Percentiles rank a stretch among this genome's conserved stretches.
Evolutionary conservation across 1,284 basidiomycete genomes (phyloP).

Genomic region (Ustilago sp.): DNA sequence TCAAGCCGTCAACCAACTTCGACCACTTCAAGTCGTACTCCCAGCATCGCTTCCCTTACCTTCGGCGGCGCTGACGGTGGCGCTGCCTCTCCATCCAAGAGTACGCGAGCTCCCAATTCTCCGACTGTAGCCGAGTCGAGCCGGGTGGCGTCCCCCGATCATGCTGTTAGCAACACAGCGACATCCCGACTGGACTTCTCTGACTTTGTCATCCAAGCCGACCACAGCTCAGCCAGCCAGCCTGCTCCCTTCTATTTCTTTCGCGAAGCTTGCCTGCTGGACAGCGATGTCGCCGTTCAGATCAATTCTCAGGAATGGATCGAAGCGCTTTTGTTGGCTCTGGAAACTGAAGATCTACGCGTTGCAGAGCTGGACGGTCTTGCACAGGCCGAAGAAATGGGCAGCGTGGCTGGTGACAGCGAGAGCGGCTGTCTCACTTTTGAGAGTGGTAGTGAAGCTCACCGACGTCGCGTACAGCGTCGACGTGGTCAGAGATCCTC

Average conservation of each 20-base stretch:
- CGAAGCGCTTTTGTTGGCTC: conserved; percentile 38
- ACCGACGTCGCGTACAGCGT: conserved; percentile 19
- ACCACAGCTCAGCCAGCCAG: conserved; percentile 24
- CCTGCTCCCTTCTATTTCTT: conserved; percentile 45
- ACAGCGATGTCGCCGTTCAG: conserved; percentile 24
- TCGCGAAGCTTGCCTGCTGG: conserved; percentile 41
- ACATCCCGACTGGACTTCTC: conserved; percentile 20
- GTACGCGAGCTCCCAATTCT: conserved; percentile 30
- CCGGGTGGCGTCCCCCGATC: conserved; percentile 27
- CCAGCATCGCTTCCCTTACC: conserved; percentile 41
- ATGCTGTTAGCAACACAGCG: conserved; percentile 8
- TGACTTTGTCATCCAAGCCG: conserved; percentile 31
- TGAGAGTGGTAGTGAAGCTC: conserved; percentile 45
- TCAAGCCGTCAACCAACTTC: conserved; percentile 18
- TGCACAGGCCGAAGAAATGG: conserved; percentile 50
- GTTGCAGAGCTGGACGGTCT: conserved; percentile 32
- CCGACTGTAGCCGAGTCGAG: conserved; percentile 28
- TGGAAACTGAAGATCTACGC: conserved; percentile 28
- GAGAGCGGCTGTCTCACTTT: conserved; percentile 46
- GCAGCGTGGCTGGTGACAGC: conserved; percentile 45
- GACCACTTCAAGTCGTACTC: conserved; percentile 38
- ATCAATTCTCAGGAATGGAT: conserved; percentile 40
- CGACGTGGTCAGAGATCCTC: conserved; percentile 13
- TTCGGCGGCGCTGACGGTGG: conserved; percentile 23
- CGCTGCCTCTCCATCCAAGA: conserved; percentile 23